Percentiles rank a stretch among this genome's conserved stretches.
These are phyloP conservation scores for Podaxis sp. DNA, from an alignment of 768 basidiomycete genomes.

Conservation along the genomic window DNA sequence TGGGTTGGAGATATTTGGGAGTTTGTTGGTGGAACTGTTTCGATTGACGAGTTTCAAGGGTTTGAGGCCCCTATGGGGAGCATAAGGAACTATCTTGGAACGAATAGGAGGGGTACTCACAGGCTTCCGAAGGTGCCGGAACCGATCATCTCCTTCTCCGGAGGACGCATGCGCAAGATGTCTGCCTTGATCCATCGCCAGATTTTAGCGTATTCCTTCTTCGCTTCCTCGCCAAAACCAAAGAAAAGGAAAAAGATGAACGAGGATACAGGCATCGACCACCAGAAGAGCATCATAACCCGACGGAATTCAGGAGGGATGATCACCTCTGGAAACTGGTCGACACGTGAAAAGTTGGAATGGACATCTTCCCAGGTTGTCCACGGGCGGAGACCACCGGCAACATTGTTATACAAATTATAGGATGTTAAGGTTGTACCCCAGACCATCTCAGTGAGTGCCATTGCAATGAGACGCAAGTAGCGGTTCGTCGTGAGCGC, in stretches of 20 bases:
- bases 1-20: not conserved
- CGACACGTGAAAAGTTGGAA: conserved; percentile 42
- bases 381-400: conserved; percentile 40
- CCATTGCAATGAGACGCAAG: conserved; percentile 57
- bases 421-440: conserved; percentile 34
- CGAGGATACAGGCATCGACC: conserved; percentile 30
- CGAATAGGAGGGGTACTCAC: not conserved
- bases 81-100: not conserved
- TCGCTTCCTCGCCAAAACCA: conserved; percentile 48
- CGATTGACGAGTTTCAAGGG: not conserved
- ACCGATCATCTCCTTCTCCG: too few relatives aligned
- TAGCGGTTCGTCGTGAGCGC: conserved; percentile 40
- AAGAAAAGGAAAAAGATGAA: conserved; percentile 58
- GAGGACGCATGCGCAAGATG: too few relatives aligned
- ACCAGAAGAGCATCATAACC: conserved; percentile 23
- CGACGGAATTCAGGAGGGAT: conserved; percentile 14
- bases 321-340: conserved; percentile 28
- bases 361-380: conserved; percentile 49
- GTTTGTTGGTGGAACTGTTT: not conserved
- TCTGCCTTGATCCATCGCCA: too few relatives aligned
- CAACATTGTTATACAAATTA: conserved; percentile 33
- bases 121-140: not conserved
- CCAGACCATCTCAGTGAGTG: conserved; percentile 43
- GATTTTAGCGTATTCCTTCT: conserved; percentile 36
- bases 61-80: not conserved